Conservation (phyloP, 176 grass and related monocot genomes). For the Leersia perrieri region DNA sequence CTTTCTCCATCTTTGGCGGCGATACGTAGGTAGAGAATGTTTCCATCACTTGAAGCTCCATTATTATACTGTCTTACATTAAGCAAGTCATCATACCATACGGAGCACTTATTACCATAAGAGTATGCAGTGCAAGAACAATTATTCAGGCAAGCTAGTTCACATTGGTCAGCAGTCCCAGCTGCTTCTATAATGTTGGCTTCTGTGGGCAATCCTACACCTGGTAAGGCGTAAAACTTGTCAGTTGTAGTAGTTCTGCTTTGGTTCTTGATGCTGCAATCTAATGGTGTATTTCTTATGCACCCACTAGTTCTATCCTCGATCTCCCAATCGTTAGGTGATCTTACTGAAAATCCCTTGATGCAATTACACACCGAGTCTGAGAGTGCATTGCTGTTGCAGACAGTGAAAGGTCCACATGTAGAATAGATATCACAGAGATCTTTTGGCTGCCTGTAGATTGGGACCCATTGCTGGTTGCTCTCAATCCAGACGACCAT, state of each 20-base stretch:
- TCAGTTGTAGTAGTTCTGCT: constrained; percentile 18
- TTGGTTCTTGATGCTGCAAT: constrained; percentile 27
- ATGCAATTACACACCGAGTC: constrained; percentile 42
- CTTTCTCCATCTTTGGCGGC: constrained; percentile 36
- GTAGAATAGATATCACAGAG: constrained; percentile 39
- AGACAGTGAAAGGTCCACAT: constrained; percentile 55
- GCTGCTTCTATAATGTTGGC: neutral
- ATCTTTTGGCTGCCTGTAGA: constrained; percentile 25
- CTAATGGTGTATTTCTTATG: constrained; percentile 38
- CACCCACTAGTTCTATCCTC: constrained; percentile 42
- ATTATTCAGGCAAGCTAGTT: constrained; percentile 31
- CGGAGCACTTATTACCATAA: constrained; percentile 23
- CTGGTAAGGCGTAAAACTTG: constrained; percentile 34
- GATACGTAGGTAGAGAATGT: constrained; percentile 44
- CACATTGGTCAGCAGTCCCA: constrained; percentile 40
- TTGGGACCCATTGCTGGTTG: constrained; percentile 10
- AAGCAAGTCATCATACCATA: constrained; percentile 51
- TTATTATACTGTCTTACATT: constrained; percentile 2
- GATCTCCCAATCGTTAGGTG: constrained; percentile 36
- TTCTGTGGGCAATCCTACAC: constrained; percentile 28
- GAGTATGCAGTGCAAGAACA: constrained; percentile 57
- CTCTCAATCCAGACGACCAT: constrained; percentile 23
- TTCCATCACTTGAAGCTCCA: neutral
- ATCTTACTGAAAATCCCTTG: constrained; percentile 39
- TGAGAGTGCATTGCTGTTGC: neutral